These are phyloP conservation scores for Phellopilus nigrolimitatus DNA, from an alignment of 1,284 basidiomycete genomes.

Conservation along the genomic window DNA sequence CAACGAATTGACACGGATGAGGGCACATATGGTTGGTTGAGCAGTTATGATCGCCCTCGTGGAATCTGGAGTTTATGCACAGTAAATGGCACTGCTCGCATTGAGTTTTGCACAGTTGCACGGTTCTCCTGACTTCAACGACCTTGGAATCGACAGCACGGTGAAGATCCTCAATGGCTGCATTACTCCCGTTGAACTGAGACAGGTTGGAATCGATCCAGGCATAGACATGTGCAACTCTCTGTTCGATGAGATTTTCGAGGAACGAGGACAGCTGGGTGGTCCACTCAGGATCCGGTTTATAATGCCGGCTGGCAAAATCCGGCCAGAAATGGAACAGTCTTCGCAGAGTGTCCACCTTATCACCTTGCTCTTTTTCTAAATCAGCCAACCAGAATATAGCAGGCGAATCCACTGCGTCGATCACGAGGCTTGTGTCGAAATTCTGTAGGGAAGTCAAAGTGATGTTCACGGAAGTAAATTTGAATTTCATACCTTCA, in stretches of 20 bases:
- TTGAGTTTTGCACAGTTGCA: constrained; percentile 44
- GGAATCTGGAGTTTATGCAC: constrained; percentile 42
- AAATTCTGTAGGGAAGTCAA: constrained; percentile 36
- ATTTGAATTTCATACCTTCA: constrained; percentile 37
- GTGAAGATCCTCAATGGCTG: constrained; percentile 42
- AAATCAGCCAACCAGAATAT: constrained; percentile 33
- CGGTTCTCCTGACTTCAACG: constrained; percentile 40
- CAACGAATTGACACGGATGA: constrained; percentile 39
- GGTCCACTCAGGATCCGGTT: constrained; percentile 39
- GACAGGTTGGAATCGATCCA: constrained; percentile 48
- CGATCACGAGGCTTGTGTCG: constrained; percentile 40
- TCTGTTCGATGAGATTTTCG: constrained; percentile 33
- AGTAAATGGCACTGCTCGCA: constrained; percentile 44
- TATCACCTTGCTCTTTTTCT: constrained; percentile 22
- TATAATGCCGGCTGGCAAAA: constrained; percentile 29
- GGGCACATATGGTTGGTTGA: constrained; percentile 43
- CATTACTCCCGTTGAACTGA: constrained; percentile 40
- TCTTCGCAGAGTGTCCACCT: constrained; percentile 29
- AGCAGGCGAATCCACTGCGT: constrained; percentile 31
- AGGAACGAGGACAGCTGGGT: constrained; percentile 35
- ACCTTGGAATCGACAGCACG: constrained; percentile 38
- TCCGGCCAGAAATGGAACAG: constrained; percentile 34
- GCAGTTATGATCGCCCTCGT: constrained; percentile 46
- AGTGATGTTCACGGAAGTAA: neutral
- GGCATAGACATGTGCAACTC: constrained; percentile 40